Conservation (phyloP, 192 early-diverging fungal species). For the Coemansia sp. region DNA sequence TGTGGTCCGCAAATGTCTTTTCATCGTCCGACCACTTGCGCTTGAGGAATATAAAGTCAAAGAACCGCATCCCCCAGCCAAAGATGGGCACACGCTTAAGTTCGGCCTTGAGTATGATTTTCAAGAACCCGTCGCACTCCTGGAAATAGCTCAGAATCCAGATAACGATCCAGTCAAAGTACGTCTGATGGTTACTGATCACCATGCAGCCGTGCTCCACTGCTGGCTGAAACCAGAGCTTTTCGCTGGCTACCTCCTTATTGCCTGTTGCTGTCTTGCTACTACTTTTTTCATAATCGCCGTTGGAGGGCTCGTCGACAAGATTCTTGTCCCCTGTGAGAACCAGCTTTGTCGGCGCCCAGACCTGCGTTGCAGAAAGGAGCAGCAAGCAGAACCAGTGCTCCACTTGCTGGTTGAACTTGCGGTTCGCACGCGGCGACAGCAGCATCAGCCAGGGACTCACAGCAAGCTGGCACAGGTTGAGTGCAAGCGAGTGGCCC, state of each 20-base stretch:
- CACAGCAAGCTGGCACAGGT: slow-evolving; percentile 45
- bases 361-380: slow-evolving; percentile 35
- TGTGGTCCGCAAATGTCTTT: slow-evolving; percentile 59
- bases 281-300: slow-evolving; percentile 3
- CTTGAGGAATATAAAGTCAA: slow-evolving; percentile 94
- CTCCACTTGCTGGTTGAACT: slow-evolving; percentile 55
- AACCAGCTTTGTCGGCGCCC: slow-evolving; percentile 54
- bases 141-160: slow-evolving; percentile 64
- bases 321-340: slow-evolving; percentile 51
- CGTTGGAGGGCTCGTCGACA: neutral
- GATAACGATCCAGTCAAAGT: slow-evolving; percentile 58
- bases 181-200: slow-evolving; percentile 51
- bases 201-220: slow-evolving; percentile 47
- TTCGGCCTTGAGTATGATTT: slow-evolving; percentile 87
- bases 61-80: slow-evolving; percentile 86
- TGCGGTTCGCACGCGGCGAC: slow-evolving; percentile 30
- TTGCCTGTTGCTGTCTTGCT: slow-evolving; percentile 31
- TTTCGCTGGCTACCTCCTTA: slow-evolving; percentile 8
- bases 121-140: slow-evolving; percentile 75
- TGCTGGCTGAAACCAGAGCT: slow-evolving; percentile 43
- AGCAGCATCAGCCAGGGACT: slow-evolving; percentile 30
- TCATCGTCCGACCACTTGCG: slow-evolving; percentile 81
- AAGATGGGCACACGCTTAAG: slow-evolving; percentile 84
- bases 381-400: slow-evolving; percentile 50
- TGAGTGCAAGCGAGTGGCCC: slow-evolving; percentile 45